phyloP scores from a whole-genome alignment of 2,329 filamentous ascomycete species.

The Trichophyton benhamiae region DNA sequence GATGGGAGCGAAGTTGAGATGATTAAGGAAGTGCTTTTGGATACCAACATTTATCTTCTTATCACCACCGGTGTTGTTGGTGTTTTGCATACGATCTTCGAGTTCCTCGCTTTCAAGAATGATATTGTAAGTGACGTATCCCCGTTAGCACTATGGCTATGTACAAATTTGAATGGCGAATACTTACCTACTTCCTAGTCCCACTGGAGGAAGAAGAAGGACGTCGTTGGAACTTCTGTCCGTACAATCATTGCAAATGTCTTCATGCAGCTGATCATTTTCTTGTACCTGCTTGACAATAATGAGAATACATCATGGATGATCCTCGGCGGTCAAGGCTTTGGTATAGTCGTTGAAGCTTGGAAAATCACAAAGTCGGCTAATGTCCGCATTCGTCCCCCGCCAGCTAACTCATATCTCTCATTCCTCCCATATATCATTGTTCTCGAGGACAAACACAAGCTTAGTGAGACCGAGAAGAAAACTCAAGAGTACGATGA shows the following conservation, averaged over 20 bases:
- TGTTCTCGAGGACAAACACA: conserved; percentile 90
- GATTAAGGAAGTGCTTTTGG: conserved; percentile 87
- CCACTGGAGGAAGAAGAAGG: conserved; percentile 99
- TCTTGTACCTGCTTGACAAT: conserved; percentile 94
- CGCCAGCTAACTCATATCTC: conserved; percentile 54
- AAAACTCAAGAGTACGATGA: conserved; percentile 98
- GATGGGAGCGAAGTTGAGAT: conserved; percentile 93
- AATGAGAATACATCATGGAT: conserved; percentile 98
- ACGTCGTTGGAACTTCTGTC: conserved; percentile 91
- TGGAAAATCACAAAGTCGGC: conserved; percentile 98
- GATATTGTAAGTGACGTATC: conserved; percentile 54
- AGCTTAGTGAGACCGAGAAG: conserved; percentile 85
- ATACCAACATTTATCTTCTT: conserved; percentile 87
- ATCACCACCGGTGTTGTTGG: conserved; percentile 72
- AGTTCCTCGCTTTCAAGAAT: conserved; percentile 91
- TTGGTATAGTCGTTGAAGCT: conserved; percentile 64
- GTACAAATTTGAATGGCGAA: neutral
- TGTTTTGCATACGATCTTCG: conserved; percentile 85
- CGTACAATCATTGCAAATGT: conserved; percentile 94
- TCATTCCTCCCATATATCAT: conserved; percentile 69
- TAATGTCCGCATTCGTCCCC: conserved; percentile 66
- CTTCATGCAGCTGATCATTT: conserved; percentile 92
- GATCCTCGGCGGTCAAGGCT: conserved; percentile 86
- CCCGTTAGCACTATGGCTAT: neutral
- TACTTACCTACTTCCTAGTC: conserved; percentile 30